Evolutionary conservation across 176 grass and related monocot species (phyloP), one percentile per base, ranked within the genome.

Genomic region (Zea mays): DNA sequence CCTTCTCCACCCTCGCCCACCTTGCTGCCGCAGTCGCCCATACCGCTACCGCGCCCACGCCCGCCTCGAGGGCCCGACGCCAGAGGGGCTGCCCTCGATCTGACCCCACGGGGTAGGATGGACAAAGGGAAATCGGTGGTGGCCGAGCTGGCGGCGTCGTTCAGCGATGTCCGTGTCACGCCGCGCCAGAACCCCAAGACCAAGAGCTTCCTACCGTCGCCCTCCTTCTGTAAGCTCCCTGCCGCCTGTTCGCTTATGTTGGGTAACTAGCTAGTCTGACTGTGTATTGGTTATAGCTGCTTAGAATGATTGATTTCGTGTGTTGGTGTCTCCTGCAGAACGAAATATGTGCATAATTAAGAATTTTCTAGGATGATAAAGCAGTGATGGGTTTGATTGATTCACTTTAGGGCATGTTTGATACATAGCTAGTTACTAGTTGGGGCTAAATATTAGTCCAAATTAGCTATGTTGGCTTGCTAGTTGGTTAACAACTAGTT

Each of bases 61-160:
- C 37, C 54, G 54, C 42, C 20, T 44, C 6, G 20, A 12, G 19
- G 13, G 10, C 52, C 52, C 34, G 12, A 34, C 27, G 27, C 27
- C 27, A 27, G 27, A 39, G 6, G 9, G 42, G 34, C 8, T 59
- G 20, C 6, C 55, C 43, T 74, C 45, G 74, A 74, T 69, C 67
- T 49, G 35, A 47, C 1, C 14, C 34, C 1, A 10, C 16, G 14
- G 12, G 69, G 5, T 69, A 51, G 39, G 51, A 97, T 97, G 93
- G 88, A 91, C 6, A 93, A 87, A 48, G 90, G 81, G 52, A 88
- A 87, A 61, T 86, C 78, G 10, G 61, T 63, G 74, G 76, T 78
- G 42, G 64, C 62, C 1, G 83, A 91, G 58, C 70, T 93, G 10
- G 80, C 90, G 1, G 74, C 81, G n/a, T 92, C 86, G 8, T 77